phyloP scores from a whole-genome alignment of 805 yeast genomes.

The Metschnikowia cerradonensis region DNA sequence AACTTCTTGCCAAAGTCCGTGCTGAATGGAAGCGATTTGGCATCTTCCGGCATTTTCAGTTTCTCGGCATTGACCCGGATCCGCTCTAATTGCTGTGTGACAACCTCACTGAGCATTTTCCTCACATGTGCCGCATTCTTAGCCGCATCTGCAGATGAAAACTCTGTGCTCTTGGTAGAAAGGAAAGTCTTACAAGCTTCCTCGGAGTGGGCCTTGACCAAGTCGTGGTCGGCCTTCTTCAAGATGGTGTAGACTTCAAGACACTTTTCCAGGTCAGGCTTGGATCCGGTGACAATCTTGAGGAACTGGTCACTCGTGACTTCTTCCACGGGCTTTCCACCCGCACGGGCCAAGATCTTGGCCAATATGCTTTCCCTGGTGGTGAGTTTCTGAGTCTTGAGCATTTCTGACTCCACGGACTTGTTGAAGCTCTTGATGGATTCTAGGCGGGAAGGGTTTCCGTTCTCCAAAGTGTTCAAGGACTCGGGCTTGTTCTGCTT shows the following conservation, averaged over 20 bases:
- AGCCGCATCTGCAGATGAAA: constrained; percentile 26
- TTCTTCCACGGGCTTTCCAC: constrained; percentile 22
- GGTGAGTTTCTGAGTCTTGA: constrained; percentile 31
- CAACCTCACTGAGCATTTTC: constrained; percentile 35
- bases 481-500: constrained; percentile 40
- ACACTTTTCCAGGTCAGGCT: constrained; percentile 33
- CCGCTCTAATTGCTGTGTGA: constrained; percentile 29
- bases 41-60: constrained; percentile 26
- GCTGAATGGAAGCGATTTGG: constrained; percentile 26
- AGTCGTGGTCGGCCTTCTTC: constrained; percentile 24
- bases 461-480: constrained; percentile 25
- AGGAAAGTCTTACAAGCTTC: constrained; percentile 24
- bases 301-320: constrained; percentile 16
- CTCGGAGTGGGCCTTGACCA: constrained; percentile 18
- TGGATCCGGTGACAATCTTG: constrained; percentile 12
- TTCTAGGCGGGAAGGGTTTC: constrained; percentile 11
- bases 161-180: constrained; percentile 34
- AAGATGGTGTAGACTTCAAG: constrained; percentile 29
- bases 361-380: constrained; percentile 47
- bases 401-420: constrained; percentile 41
- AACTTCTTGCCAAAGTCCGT: constrained; percentile 25
- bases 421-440: constrained; percentile 32
- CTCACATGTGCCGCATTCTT: constrained; percentile 32
- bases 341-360: constrained; percentile 37
- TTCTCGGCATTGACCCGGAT: constrained; percentile 28